Base-by-base conservation (phyloP, 148 eudicot species). In the Bassia scoparia region DNA sequence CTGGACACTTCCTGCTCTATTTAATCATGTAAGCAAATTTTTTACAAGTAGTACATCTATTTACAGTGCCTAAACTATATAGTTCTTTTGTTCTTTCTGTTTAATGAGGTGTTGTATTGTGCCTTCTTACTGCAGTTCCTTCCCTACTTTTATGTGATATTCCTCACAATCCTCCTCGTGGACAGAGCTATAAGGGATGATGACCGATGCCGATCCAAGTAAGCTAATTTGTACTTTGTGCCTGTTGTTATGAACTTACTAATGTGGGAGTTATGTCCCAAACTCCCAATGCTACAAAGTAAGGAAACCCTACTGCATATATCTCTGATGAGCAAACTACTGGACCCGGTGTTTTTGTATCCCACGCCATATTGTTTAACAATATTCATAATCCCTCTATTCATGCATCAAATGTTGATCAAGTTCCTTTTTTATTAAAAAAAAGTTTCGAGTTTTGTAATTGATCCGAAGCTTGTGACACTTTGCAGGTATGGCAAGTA, bases 141-240 rank as follows among this genome's bases (percentile, higher is more conserved):
- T 72, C 98, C 98, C 6, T 94, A 94, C 87, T 94, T 94, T 74
- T 94, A 94, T 65, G 90, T 94, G 46, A 77, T 88, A 53, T 94
- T 94, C 74, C 97, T 94, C 48, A 89, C 88, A 24, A 82, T 94
- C 82, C 97, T 91, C 55, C 92, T 91, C 16, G 78, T 91, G 31
- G 98, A 94, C 76, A 91, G 98, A 61, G 96, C 98, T 31, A 89
- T 86, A 77, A 89, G 98, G 76, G 98, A 94, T 59, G 98, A 94
- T 73, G 98, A 94, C 64, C 74, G 96, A 64, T 95, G 98, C 78
- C 85, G 85, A 67, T 80, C 96, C 73, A 94, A 94, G 98, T 94
- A 89, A 91, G 96, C 9, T 34, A 7, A 49, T n/a, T 49, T 18
- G 18, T 33, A 41, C 27, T 41, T 18, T 35, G n/a, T 52, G 41